Evolutionary conservation across 371 early-diverging fungal species (phyloP).

Genomic region (Apophysomyces ossiformis): DNA sequence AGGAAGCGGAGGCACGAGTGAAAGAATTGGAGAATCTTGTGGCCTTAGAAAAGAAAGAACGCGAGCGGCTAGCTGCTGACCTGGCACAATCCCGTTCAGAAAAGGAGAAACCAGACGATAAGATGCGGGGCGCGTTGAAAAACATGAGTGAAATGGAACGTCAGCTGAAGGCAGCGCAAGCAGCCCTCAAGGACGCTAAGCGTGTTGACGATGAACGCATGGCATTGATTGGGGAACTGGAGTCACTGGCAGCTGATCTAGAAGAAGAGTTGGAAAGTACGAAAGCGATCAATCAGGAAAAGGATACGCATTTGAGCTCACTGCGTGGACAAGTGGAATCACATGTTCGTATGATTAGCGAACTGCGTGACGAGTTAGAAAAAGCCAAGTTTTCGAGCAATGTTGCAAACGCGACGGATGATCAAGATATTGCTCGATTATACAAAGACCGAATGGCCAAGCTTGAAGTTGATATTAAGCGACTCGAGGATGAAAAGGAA

Average conservation of each 20-base stretch:
- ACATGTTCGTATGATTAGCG: constrained; percentile 21
- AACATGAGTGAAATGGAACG: neutral
- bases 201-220: constrained; percentile 6
- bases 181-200: neutral
- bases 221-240: constrained; percentile 4
- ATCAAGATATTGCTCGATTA: neutral
- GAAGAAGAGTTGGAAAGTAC: constrained; percentile 3
- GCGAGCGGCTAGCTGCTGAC: neutral
- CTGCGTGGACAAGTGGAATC: constrained; percentile 26
- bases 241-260: constrained; percentile 1
- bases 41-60: neutral
- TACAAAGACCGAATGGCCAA: constrained; percentile 19
- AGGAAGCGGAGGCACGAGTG: neutral
- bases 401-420: neutral
- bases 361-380: constrained; percentile 21
- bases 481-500: constrained; percentile 35
- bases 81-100: neutral
- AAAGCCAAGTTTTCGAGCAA: constrained; percentile 13
- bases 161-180: neutral
- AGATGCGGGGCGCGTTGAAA: neutral
- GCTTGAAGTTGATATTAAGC: constrained; percentile 25
- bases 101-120: neutral
- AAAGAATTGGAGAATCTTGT: neutral
- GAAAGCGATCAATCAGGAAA: constrained; percentile 17
- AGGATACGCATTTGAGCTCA: constrained; percentile 19